These are phyloP conservation scores for Mayamaea pseudoterrestris DNA, from an alignment of 108 stramenopile genomes.

Conservation along the genomic window DNA sequence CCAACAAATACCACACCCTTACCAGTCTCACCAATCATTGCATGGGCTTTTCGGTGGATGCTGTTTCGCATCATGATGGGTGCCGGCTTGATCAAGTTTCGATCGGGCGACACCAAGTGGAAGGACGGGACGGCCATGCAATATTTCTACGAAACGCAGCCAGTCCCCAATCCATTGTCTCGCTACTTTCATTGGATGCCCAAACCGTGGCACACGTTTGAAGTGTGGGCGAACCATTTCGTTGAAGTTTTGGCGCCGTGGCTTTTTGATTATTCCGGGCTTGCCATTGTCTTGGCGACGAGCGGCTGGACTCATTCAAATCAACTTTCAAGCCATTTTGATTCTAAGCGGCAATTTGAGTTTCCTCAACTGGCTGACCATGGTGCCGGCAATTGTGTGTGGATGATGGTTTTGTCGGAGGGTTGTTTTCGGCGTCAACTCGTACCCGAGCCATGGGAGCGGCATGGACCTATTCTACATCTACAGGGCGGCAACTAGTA, in stretches of 20 bases:
- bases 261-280: slow-evolving; percentile 27
- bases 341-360: slow-evolving; percentile 45
- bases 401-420: slow-evolving; percentile 34
- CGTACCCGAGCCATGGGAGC: not conserved
- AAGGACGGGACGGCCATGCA: slow-evolving; percentile 51
- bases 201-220: slow-evolving; percentile 37
- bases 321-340: slow-evolving; percentile 37
- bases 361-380: slow-evolving; percentile 56
- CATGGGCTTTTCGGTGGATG: slow-evolving; percentile 37
- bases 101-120: slow-evolving; percentile 39
- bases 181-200: slow-evolving; percentile 48
- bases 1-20: slow-evolving; percentile 25
- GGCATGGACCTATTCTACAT: not conserved
- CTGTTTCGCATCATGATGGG: slow-evolving; percentile 64
- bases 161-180: slow-evolving; percentile 49
- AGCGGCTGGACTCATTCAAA: slow-evolving; percentile 37
- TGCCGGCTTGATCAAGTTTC: slow-evolving; percentile 51
- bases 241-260: slow-evolving; percentile 54
- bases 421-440: slow-evolving; percentile 2
- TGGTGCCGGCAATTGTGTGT: slow-evolving; percentile 38
- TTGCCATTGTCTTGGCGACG: slow-evolving; percentile 15
- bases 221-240: slow-evolving; percentile 51
- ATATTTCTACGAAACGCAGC: slow-evolving; percentile 63
- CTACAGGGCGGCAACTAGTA: slow-evolving; percentile 10
- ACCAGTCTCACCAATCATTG: slow-evolving; percentile 25